Evolutionary conservation across 805 yeast genomes (phyloP), one percentile per base, ranked within the genome.

Genomic region (Tetrapisispora iriomotensis): DNA sequence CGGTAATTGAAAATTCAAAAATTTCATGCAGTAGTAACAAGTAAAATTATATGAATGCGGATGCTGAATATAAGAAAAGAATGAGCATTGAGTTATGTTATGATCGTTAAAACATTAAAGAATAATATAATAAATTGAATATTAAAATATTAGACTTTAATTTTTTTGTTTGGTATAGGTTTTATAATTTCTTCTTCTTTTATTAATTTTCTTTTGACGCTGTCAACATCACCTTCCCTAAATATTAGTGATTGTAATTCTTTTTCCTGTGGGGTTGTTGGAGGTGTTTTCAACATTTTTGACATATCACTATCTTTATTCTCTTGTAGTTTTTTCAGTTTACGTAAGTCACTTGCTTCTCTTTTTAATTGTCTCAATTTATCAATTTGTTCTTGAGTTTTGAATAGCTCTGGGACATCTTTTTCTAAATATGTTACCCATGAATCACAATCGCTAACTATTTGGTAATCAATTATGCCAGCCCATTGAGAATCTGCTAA

Each of bases 381-480:
- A 24, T 58, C 59, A 4, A 61, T 35, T 33, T 61, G 60, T 30
- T 51, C 49, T 56, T 78, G 84, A 3, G 72, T 67, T 53, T 70
- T 66, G 65, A 82, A 82, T 48, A 80, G 66, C 43, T 70, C 73
- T 2, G 92, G 87, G 6, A 77, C 60, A 30, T 74, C 70, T 5
- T 44, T 40, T 46, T 72, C 70, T 27, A 84, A 58, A 32, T 69
- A 66, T 13, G 64, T 60, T 20, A 87, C 81, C 77, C 94, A 90
- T 19, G 68, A 68, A 60, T 90, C 97, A 56, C 96, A 84, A 54
- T 86, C 95, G 37, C 77, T 64, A 37, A 74, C 61, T 4, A 90
- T 71, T 52, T 87, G 94, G 60, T 78, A 83, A 61, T 90, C 96
- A 37, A 88, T 75, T 8, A 73, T 61, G 0, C 70, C 70, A 26